Percentiles rank a stretch among this genome's conserved stretches.
phyloP scores from a whole-genome alignment of 1,284 basidiomycete genomes.

The Papiliotrema laurentii region DNA sequence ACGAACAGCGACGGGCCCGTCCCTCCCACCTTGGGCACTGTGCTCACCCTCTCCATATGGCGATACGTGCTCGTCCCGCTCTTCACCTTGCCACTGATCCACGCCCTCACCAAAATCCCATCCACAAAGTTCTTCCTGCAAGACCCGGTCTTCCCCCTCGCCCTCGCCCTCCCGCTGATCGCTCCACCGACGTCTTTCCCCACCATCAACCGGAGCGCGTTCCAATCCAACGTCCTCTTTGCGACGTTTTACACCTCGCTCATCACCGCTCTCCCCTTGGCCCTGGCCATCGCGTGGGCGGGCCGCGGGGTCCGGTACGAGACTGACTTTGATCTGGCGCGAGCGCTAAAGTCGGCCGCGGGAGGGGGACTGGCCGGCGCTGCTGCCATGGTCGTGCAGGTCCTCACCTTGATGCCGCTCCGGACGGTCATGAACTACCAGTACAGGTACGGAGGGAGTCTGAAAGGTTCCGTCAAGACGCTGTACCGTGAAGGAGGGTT shows the following conservation, averaged over 20 bases:
- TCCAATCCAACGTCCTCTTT: slow-evolving; percentile 34
- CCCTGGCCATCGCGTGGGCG: slow-evolving; percentile 29
- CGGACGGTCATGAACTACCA: slow-evolving; percentile 88
- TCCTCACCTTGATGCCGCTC: slow-evolving; percentile 66
- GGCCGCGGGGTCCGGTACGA: slow-evolving; percentile 39
- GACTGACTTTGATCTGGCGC: slow-evolving; percentile 66
- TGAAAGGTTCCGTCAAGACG: slow-evolving; percentile 60
- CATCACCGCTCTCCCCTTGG: slow-evolving; percentile 31
- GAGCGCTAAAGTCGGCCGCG: slow-evolving; percentile 69
- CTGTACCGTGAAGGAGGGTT: slow-evolving; percentile 74
- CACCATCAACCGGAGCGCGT: slow-evolving; percentile 19
- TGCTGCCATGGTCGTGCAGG: slow-evolving; percentile 81
- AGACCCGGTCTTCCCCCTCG: slow-evolving; percentile 41
- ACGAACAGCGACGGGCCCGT: slow-evolving; percentile 20
- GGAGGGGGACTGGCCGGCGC: slow-evolving; percentile 83
- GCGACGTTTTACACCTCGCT: slow-evolving; percentile 24
- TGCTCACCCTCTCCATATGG: slow-evolving; percentile 35
- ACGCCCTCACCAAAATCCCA: slow-evolving; percentile 30
- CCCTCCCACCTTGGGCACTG: slow-evolving; percentile 38
- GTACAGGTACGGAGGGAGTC: slow-evolving; percentile 64
- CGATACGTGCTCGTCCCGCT: slow-evolving; percentile 34
- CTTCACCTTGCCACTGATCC: slow-evolving; percentile 27
- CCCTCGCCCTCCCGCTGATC: slow-evolving; percentile 29
- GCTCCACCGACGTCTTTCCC: slow-evolving; percentile 30
- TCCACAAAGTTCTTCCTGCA: slow-evolving; percentile 33